Percentiles rank a stretch among this genome's conserved stretches.
These are phyloP conservation scores for Chlamydomonas sp. DNA, from an alignment of 139 green algal genomes.

Conservation along the genomic window DNA sequence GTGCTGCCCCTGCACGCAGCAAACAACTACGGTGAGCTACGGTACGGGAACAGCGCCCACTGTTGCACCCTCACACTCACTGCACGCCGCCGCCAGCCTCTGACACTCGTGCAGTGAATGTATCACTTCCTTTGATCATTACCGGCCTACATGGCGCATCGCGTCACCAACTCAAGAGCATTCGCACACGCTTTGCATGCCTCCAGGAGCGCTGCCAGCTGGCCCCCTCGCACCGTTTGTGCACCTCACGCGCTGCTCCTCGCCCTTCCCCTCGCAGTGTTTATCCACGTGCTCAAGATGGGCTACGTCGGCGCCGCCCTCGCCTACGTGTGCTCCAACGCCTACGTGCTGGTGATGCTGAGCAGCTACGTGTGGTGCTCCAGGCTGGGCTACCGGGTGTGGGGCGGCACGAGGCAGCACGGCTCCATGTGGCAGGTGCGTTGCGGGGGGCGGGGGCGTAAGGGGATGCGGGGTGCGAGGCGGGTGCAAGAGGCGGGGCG, in stretches of 20 bases:
- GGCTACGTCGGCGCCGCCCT: conserved; percentile 30
- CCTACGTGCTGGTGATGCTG: conserved; percentile 4
- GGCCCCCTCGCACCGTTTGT: no score
- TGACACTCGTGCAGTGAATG: no score
- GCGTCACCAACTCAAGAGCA: no score
- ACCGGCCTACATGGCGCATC: no score
- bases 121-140: no score
- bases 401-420: not conserved
- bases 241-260: not conserved
- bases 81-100: no score
- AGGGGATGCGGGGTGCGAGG: no score
- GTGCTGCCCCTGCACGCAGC: conserved; percentile 51
- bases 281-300: conserved; percentile 35
- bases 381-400: not conserved
- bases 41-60: no score
- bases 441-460: not conserved
- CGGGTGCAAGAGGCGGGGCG: no score
- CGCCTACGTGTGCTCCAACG: not conserved
- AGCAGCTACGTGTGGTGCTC: not conserved
- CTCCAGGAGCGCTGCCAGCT: no score
- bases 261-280: conserved; percentile 15
- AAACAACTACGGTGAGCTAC: conserved; percentile 43
- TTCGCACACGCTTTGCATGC: no score
- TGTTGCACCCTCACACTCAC: no score
- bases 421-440: conserved; percentile 10